These are phyloP conservation scores for Phlegmacium glaucopus DNA, from an alignment of 768 basidiomycete species.

Conservation along the genomic window DNA sequence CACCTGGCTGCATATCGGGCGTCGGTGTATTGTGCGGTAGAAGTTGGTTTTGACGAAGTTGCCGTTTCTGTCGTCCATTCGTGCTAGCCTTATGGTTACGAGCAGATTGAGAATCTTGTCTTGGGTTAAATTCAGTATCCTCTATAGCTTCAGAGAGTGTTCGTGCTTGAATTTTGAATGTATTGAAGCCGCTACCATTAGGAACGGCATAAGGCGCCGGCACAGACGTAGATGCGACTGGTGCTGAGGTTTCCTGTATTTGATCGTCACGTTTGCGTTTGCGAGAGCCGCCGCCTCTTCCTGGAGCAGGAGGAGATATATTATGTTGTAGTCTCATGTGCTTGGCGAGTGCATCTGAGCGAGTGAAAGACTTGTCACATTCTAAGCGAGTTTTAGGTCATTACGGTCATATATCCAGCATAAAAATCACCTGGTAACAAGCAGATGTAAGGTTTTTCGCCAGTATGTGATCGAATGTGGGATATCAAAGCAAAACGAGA, in stretches of 20 bases:
- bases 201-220: slow-evolving; percentile 22
- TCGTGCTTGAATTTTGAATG: slow-evolving; percentile 61
- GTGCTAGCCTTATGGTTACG: slow-evolving; percentile 5
- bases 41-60: slow-evolving; percentile 9
- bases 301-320: slow-evolving; percentile 68
- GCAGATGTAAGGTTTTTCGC: slow-evolving; percentile 92
- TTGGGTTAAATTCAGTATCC: slow-evolving; percentile 19
- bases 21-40: slow-evolving; percentile 19
- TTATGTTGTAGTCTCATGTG: slow-evolving; percentile 90
- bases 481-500: slow-evolving; percentile 89
- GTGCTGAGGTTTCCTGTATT: slow-evolving; percentile 16
- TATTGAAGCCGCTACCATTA: slow-evolving; percentile 41
- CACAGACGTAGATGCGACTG: slow-evolving; percentile 19
- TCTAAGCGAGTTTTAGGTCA: slow-evolving; percentile 40
- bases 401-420: background rate
- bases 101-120: slow-evolving; percentile 14
- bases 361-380: slow-evolving; percentile 94
- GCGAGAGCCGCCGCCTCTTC: slow-evolving; percentile 57
- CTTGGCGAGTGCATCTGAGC: slow-evolving; percentile 89
- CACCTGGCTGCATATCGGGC: slow-evolving; percentile 13
- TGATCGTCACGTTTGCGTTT: slow-evolving; percentile 62
- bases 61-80: slow-evolving; percentile 17
- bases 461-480: slow-evolving; percentile 89
- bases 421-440: slow-evolving; percentile 61
- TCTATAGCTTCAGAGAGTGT: slow-evolving; percentile 37